Base-by-base conservation (phyloP, 2,329 filamentous ascomycete genomes). In the Aspergillus persii region DNA sequence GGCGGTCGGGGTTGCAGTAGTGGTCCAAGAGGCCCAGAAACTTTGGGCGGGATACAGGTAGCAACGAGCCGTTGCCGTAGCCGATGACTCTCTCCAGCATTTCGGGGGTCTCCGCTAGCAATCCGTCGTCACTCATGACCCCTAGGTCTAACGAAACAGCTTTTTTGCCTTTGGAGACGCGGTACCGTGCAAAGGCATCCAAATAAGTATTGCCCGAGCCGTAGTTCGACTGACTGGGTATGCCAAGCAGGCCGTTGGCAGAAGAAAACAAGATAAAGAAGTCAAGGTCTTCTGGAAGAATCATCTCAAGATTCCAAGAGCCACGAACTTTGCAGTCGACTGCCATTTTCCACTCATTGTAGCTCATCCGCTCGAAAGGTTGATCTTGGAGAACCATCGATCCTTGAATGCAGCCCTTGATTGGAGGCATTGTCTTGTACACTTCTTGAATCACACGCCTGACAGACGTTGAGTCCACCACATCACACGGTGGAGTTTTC, bases 201-300 rank as follows among this genome's bases (percentile, higher is more conserved):
- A 75, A 70, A 59, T 74, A 80, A 18, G 72, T 68, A 47, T 75
- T 76, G 1, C 71, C 77, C 4, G 76, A 73, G 11, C 74, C 73
- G 53, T 80, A 80, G 3, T 69, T 71, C 1, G 71, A 70, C 50
- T 78, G 68, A 23, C 68, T 67, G 11, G 67, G 58, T 47, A 69
- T 68, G 8, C 74, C 72, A 31, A 78, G 65, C 8, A 76, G 67
- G 2, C 73, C 72, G 18, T 69, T 68, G 11, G 75, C 63, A 0
- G 77, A 80, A 0, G 77, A 78, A 5, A 80, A 65, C 29, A 77
- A 65, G 15, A 81, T 63, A 65, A 80, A 80, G 63, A 80, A 81
- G 54, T 80, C 78, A 8, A 81, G 66, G n/a, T 49, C 36, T 9
- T 18, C 33, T 0, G 53, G 53, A 31, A 55, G 53, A 33, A 9